phyloP scores from a whole-genome alignment of 2,329 filamentous ascomycete species.

The Fusarium sp. region DNA sequence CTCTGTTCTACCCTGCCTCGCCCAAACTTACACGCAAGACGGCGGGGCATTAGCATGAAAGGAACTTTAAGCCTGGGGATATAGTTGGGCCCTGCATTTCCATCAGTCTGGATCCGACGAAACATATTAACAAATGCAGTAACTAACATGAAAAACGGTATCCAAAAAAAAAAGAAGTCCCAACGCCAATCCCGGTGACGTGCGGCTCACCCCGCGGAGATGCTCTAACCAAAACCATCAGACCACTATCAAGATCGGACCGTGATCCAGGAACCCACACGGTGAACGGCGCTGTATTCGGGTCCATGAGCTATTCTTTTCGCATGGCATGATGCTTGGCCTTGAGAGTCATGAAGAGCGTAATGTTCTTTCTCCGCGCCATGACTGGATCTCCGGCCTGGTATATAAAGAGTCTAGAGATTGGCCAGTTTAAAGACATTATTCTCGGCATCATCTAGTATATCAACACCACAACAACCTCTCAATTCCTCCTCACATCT shows the following conservation, averaged over 20 bases:
- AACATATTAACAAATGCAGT: conserved; percentile 7
- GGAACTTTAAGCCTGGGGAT: neutral
- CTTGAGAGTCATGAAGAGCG: conserved; percentile 3
- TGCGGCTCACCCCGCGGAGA: conserved; percentile 37
- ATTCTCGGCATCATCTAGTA: conserved; percentile 12
- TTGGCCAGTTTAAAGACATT: conserved; percentile 1
- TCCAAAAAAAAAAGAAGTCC: conserved; percentile 22
- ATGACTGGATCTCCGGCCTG: conserved; percentile 29
- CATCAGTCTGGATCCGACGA: conserved; percentile 6
- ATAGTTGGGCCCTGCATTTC: conserved; percentile 11
- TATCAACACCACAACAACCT: neutral
- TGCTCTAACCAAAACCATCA: conserved; percentile 34
- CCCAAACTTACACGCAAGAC: conserved; percentile 3
- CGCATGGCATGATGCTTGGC: conserved; percentile 22
- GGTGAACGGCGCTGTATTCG: conserved; percentile 11
- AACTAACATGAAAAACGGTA: neutral
- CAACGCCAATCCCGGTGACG: neutral
- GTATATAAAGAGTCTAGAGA: conserved; percentile 29
- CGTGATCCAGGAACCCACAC: conserved; percentile 31
- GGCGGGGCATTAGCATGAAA: neutral
- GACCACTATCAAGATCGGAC: conserved; percentile 33
- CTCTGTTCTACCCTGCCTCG: neutral
- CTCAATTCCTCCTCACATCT: neutral
- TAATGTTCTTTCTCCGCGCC: conserved; percentile 38
- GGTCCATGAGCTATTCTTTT: conserved; percentile 11